A percentile compares a stretch with the other conserved stretches of the same genome.
These are phyloP conservation scores for Nicotiana tomentosiformis DNA, from an alignment of 257 asterid species.

Conservation along the genomic window DNA sequence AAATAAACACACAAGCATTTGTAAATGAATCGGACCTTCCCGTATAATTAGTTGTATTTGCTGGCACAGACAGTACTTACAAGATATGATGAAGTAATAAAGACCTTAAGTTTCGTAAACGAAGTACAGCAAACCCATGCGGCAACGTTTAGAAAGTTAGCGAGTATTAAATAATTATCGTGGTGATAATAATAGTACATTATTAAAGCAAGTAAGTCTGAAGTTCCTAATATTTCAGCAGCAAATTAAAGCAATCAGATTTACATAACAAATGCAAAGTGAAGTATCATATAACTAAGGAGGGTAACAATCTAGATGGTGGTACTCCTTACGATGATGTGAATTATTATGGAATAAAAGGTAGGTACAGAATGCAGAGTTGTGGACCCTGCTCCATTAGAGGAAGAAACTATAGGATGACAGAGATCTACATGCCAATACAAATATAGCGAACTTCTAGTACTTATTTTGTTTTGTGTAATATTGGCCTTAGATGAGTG, in stretches of 20 bases:
- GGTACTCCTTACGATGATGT: constrained; percentile 42
- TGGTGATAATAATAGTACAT: background rate
- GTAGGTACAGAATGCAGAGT: constrained; percentile 48
- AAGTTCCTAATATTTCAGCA: background rate
- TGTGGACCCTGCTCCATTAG: constrained; percentile 36
- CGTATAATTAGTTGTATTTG: background rate
- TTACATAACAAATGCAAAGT: background rate
- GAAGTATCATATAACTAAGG: background rate
- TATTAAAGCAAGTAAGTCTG: background rate
- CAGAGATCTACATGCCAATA: constrained; percentile 45
- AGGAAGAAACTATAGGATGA: constrained; percentile 63
- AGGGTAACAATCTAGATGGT: constrained; percentile 42
- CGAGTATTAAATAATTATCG: background rate
- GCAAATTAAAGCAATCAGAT: background rate
- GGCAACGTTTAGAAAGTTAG: background rate
- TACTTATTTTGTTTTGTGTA: constrained; percentile 25
- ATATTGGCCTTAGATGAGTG: background rate
- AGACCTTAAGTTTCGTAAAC: background rate
- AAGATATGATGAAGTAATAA: background rate
- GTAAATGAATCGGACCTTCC: background rate
- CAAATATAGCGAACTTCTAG: constrained; percentile 13
- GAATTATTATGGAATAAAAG: constrained; percentile 43
- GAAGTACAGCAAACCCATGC: background rate
- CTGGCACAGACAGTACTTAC: constrained; percentile 4
- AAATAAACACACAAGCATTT: background rate